Evolutionary conservation across 2,329 filamentous ascomycete genomes (phyloP).

Genomic region (Nemania diffusa): DNA sequence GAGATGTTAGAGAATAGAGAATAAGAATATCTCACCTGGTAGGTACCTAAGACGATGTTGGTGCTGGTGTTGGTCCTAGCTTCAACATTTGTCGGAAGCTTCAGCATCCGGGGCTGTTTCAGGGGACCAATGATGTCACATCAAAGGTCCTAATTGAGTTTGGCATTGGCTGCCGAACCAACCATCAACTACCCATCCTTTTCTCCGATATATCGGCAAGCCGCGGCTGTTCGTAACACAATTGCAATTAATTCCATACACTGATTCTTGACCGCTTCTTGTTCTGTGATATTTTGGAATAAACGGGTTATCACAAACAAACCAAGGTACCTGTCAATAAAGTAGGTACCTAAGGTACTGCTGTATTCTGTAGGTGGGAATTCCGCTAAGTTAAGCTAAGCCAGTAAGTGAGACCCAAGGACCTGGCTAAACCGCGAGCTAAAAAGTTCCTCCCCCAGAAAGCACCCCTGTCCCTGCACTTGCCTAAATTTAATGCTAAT

Average conservation of each 20-base stretch:
- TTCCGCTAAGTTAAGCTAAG: neutral
- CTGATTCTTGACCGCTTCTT: slow-evolving; percentile 20
- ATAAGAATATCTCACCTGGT: neutral
- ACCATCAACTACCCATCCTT: slow-evolving; percentile 3
- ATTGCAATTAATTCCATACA: slow-evolving; percentile 11
- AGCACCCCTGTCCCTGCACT: slow-evolving; percentile 27
- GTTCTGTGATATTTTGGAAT: neutral
- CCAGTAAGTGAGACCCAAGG: neutral
- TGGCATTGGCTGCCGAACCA: slow-evolving; percentile 5
- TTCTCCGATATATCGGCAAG: slow-evolving; percentile 14
- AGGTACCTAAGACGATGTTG: neutral
- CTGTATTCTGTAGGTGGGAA: slow-evolving; percentile 4
- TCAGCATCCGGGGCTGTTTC: slow-evolving; percentile 27
- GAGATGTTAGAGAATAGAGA: neutral
- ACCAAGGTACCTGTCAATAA: too few relatives aligned
- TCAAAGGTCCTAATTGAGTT: slow-evolving; percentile 13
- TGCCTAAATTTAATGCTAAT: slow-evolving; percentile 30
- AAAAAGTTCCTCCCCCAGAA: slow-evolving; percentile 8
- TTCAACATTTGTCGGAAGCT: slow-evolving; percentile 20
- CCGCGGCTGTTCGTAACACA: slow-evolving; percentile 14
- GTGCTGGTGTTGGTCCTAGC: neutral
- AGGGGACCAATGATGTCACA: slow-evolving; percentile 37
- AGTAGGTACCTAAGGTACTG: too few relatives aligned
- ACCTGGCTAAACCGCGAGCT: neutral
- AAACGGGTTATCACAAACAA: neutral